Evolutionary conservation across 352 stramenopile genomes (phyloP).

Genomic region (Pythium brachiatum): DNA sequence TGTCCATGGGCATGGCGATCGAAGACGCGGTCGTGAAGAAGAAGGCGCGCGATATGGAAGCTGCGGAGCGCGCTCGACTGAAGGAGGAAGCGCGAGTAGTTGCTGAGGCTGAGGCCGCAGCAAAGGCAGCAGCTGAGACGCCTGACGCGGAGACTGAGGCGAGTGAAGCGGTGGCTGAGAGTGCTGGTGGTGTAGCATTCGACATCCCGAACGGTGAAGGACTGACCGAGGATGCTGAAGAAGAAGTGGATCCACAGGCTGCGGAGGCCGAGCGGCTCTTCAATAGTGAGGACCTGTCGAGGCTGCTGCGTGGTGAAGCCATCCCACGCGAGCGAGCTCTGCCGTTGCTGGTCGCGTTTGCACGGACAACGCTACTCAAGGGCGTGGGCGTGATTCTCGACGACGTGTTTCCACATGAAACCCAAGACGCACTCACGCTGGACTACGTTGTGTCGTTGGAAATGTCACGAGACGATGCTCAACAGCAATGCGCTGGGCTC

Average conservation of each 20-base stretch:
- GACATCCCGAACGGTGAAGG: not conserved
- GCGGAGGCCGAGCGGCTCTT: constrained; percentile 34
- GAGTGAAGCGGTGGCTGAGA: not conserved
- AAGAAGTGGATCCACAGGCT: constrained; percentile 15
- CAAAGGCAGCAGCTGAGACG: constrained; percentile 1
- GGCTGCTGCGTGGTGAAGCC: constrained; percentile 31
- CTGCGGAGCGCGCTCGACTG: not conserved
- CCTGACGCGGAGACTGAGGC: constrained; percentile 11
- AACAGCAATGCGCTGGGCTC: constrained; percentile 30
- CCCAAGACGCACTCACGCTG: constrained; percentile 28
- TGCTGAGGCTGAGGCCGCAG: constrained; percentile 3
- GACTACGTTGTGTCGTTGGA: constrained; percentile 63
- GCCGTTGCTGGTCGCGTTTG: constrained; percentile 40
- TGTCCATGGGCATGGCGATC: constrained; percentile 40
- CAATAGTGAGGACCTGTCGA: constrained; percentile 35
- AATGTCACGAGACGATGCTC: constrained; percentile 37
- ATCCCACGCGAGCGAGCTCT: constrained; percentile 32
- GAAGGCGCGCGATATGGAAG: not conserved
- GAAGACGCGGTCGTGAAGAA: constrained; percentile 41
- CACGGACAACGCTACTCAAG: constrained; percentile 34
- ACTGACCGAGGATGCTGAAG: constrained; percentile 7
- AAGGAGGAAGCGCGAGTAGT: not conserved
- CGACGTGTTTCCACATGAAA: constrained; percentile 50
- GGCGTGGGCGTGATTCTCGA: constrained; percentile 65
- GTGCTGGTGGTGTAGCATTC: not conserved